Conservation (phyloP, 805 yeast species). For the Pichia paraexigua region DNA sequence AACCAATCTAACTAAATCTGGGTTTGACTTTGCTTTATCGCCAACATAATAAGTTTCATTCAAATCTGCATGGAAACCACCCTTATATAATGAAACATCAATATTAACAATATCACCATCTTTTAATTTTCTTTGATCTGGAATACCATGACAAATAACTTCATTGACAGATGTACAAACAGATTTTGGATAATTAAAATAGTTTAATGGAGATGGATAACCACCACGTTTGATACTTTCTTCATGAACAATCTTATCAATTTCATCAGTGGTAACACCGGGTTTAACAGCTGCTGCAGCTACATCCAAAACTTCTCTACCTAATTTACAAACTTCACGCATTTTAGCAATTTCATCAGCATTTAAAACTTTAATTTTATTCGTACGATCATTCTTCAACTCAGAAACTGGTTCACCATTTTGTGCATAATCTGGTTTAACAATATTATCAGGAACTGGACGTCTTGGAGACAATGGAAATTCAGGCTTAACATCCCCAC, state of each 20-base stretch:
- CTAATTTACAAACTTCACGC: slow-evolving; percentile 65
- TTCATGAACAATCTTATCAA: slow-evolving; percentile 78
- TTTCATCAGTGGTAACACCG: slow-evolving; percentile 88
- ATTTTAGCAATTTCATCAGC: slow-evolving; percentile 68
- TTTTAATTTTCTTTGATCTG: slow-evolving; percentile 76
- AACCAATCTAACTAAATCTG: slow-evolving; percentile 79
- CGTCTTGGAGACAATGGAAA: slow-evolving; percentile 79
- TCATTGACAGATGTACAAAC: slow-evolving; percentile 93
- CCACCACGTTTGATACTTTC: slow-evolving; percentile 85
- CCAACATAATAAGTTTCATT: slow-evolving; percentile 98
- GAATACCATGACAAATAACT: slow-evolving; percentile 94
- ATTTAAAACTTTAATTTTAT: slow-evolving; percentile 53
- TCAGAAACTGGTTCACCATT: slow-evolving; percentile 77
- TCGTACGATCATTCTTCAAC: slow-evolving; percentile 59
- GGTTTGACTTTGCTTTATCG: slow-evolving; percentile 70
- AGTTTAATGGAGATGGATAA: slow-evolving; percentile 93
- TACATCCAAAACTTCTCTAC: slow-evolving; percentile 82
- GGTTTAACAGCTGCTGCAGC: slow-evolving; percentile 80
- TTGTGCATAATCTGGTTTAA: slow-evolving; percentile 73
- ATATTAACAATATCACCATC: slow-evolving; percentile 94
- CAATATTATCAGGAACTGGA: slow-evolving; percentile 61
- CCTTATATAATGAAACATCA: slow-evolving; percentile 77
- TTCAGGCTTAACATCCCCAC: slow-evolving; percentile 67
- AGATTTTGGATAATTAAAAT: slow-evolving; percentile 87
- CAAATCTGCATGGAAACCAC: slow-evolving; percentile 89